Evolutionary conservation across 208 protist species (phyloP).

Genomic region (Entamoeba histolytica): DNA sequence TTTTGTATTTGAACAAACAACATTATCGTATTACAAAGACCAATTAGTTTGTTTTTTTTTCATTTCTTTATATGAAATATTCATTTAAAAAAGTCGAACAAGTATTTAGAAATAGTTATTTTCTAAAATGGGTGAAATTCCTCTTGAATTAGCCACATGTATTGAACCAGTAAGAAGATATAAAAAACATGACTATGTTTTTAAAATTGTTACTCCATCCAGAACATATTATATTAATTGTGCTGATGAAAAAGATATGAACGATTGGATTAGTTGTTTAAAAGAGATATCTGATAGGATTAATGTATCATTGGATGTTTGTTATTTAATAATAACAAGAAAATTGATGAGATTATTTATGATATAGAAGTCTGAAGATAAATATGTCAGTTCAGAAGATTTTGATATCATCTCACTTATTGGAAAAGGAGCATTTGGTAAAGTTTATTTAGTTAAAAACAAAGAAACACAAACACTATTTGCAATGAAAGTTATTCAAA

Average conservation of each 20-base stretch:
- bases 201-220: not conserved
- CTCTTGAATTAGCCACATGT: not conserved
- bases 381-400: not conserved
- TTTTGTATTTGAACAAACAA: not conserved
- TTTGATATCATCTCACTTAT: not conserved
- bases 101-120: too few species aligned
- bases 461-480: not conserved
- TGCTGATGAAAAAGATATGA: not conserved
- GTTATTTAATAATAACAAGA: not conserved
- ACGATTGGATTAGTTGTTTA: not conserved
- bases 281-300: not conserved
- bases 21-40: not conserved
- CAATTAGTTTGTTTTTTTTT: not conserved
- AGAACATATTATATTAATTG: not conserved
- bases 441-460: not conserved
- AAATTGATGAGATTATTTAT: too few species aligned
- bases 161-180: not conserved
- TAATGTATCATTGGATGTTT: not conserved
- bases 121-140: not conserved
- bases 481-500: constrained; percentile 40
- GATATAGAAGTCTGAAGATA: not conserved
- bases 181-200: not conserved
- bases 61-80: too few species aligned
- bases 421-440: constrained; percentile 2
- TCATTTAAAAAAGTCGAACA: too few species aligned